Evolutionary conservation across 768 basidiomycete species (phyloP), one percentile per base, ranked within the genome.

Genomic region (Tephrocybe sp.): DNA sequence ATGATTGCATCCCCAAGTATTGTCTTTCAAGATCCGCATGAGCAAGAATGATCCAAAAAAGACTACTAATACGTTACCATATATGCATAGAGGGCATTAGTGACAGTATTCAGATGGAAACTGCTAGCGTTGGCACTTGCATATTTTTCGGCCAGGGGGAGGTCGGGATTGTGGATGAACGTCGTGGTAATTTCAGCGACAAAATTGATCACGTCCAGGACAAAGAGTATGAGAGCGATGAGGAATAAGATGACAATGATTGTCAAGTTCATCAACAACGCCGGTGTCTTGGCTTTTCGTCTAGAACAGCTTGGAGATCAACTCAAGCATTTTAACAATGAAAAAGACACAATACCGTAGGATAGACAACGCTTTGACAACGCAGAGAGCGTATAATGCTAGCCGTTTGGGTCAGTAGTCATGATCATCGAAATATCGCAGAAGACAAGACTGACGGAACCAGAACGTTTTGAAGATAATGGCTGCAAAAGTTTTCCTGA

Each of bases 181-280:
- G 49, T 19, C 4, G 42, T 44, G 7, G 42, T 44, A n/a, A 50
- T 38, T 21, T 37, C 42, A 4, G 33, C 11, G 11, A 39, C 49
- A 23, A 43, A 50, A 36, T 44, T 50, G 19, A 29, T 22, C 13
- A 50, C 29, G 31, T 50, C 49, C 40, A 50, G 12, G 24, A 31
- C 18, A n/a, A 50, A 44, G 13, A 50, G 49, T 2, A 37, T 12
- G 23, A 44, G 15, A 10, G 49, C 42, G 23, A 43, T 21, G 19
- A 50, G 49, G 29, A 44, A 50, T 6, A 50, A 24, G 24, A 50
- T 29, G 10, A 50, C 19, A 25, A 50, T 34, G 27, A 50, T 50
- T 13, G 49, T 31, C 13, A 50, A 29, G 37, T 50, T 50, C 4
- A 44, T 44, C 42, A 21, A 23, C 4, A 37, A 29, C 34, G 44